phyloP scores from a whole-genome alignment of 139 green algal genomes.

The Nannochloris sp. region DNA sequence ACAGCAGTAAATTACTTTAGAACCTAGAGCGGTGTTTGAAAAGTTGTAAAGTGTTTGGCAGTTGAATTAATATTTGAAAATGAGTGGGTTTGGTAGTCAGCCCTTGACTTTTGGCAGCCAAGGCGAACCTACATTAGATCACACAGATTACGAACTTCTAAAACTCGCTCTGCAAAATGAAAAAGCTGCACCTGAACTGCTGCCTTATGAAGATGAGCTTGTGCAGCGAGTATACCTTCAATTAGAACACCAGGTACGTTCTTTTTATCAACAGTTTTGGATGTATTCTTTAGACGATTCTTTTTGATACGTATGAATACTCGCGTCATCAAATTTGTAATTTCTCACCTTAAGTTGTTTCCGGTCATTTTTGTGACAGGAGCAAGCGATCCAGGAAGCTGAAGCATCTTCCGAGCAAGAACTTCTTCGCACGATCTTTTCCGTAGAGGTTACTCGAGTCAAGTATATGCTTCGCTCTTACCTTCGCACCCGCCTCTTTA shows the following conservation, averaged over 20 bases:
- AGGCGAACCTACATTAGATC: neutral
- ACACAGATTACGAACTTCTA: slow-evolving; percentile 24
- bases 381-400: neutral
- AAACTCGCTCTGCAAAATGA: slow-evolving; percentile 36
- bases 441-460: slow-evolving; percentile 24
- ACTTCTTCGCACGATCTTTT: slow-evolving; percentile 28
- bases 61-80: neutral
- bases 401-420: slow-evolving; percentile 3
- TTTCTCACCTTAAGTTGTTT: neutral
- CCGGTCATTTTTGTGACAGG: neutral
- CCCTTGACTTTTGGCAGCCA: neutral
- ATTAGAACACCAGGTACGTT: slow-evolving; percentile 33
- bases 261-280: no score
- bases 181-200: slow-evolving; percentile 35
- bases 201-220: slow-evolving; percentile 34
- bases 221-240: slow-evolving; percentile 22
- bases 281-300: no score
- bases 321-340: neutral
- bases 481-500: slow-evolving; percentile 28
- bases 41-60: no score
- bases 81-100: neutral
- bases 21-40: neutral
- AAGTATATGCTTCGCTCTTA: slow-evolving; percentile 41
- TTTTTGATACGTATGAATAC: no score
- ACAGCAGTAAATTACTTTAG: neutral